phyloP scores from a whole-genome alignment of 768 basidiomycete genomes.

The Coprinopsis marcescibilis region DNA sequence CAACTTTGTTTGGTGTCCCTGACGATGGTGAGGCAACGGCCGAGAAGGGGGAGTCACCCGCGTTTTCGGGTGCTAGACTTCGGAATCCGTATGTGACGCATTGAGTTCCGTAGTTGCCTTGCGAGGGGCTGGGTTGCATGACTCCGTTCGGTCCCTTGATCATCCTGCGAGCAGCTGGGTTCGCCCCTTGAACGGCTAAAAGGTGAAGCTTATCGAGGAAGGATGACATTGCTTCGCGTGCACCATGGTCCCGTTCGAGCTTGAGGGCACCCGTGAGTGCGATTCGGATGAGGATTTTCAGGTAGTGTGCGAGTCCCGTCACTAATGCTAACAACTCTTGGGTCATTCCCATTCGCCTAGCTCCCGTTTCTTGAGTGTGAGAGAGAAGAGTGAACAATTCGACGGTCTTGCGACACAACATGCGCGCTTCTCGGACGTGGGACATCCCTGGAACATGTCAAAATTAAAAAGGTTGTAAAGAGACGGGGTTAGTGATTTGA shows the following conservation, averaged over 20 bases:
- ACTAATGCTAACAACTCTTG: conserved; percentile 95
- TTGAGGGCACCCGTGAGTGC: conserved; percentile 94
- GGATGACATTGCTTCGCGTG: conserved; percentile 76
- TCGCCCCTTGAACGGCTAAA: conserved; percentile 80
- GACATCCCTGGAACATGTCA: conserved; percentile 69
- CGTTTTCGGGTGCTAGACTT: conserved; percentile 85
- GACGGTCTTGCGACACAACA: conserved; percentile 98
- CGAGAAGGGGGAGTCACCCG: conserved; percentile 80
- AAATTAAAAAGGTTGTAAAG: conserved; percentile 2
- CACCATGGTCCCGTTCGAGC: conserved; percentile 85
- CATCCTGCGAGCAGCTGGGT: conserved; percentile 69
- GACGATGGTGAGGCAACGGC: conserved; percentile 16
- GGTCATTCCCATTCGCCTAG: conserved; percentile 91
- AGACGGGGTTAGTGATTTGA: conserved; percentile 10
- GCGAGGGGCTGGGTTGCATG: conserved; percentile 28
- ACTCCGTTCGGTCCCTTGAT: conserved; percentile 69
- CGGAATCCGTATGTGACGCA: conserved; percentile 90
- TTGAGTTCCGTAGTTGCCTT: conserved; percentile 69
- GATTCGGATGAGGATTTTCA: conserved; percentile 98
- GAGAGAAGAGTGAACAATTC: conserved; percentile 96
- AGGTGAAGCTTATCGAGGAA: conserved; percentile 93
- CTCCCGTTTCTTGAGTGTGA: conserved; percentile 89
- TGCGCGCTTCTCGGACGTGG: conserved; percentile 95
- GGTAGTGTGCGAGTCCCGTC: conserved; percentile 97
- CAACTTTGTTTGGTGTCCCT: conserved; percentile 34